A percentile compares a stretch with the other conserved stretches of the same genome.
phyloP scores from a whole-genome alignment of 306 rosid genomes.

The Casuarina equisetifolia region DNA sequence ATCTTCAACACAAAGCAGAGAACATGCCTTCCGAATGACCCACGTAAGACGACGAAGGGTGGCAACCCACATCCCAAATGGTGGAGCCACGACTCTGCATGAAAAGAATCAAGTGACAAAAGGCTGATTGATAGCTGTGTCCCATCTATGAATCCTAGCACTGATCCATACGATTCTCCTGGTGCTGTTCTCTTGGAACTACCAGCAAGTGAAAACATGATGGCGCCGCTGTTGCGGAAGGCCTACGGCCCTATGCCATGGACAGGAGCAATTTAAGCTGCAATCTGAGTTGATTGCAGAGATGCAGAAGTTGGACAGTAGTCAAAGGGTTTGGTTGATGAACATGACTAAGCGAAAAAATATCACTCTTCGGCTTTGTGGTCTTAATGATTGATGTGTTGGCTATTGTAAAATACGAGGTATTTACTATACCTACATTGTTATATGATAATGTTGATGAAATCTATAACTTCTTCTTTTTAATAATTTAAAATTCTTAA shows the following conservation, averaged over 20 bases:
- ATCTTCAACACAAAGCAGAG: slow-evolving; percentile 30
- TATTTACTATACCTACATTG: too few species aligned
- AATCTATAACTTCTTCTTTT: too few species aligned
- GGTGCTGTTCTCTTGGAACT: slow-evolving; percentile 66
- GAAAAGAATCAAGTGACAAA: slow-evolving; percentile 29
- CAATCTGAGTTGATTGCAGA: neutral
- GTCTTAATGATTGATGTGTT: too few species aligned
- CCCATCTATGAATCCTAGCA: slow-evolving; percentile 56
- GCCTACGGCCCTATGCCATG: slow-evolving; percentile 12
- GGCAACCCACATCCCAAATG: slow-evolving; percentile 16
- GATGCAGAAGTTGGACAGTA: too few species aligned
- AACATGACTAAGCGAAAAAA: too few species aligned
- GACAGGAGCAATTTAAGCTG: slow-evolving; percentile 38
- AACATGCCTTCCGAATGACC: slow-evolving; percentile 57
- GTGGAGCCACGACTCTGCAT: slow-evolving; percentile 31
- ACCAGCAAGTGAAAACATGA: slow-evolving; percentile 30
- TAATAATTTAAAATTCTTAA: too few species aligned
- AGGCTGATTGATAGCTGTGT: slow-evolving; percentile 24
- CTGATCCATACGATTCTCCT: slow-evolving; percentile 62
- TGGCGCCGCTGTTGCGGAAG: slow-evolving; percentile 15
- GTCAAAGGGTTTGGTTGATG: too few species aligned
- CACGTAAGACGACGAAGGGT: slow-evolving; percentile 29
- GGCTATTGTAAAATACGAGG: too few species aligned
- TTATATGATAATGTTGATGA: too few species aligned
- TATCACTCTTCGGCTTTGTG: too few species aligned